Percentiles rank a stretch among this genome's conserved stretches.
Evolutionary conservation across 495 filamentous ascomycete species (phyloP).

Genomic region (Neurospora tetraspora): DNA sequence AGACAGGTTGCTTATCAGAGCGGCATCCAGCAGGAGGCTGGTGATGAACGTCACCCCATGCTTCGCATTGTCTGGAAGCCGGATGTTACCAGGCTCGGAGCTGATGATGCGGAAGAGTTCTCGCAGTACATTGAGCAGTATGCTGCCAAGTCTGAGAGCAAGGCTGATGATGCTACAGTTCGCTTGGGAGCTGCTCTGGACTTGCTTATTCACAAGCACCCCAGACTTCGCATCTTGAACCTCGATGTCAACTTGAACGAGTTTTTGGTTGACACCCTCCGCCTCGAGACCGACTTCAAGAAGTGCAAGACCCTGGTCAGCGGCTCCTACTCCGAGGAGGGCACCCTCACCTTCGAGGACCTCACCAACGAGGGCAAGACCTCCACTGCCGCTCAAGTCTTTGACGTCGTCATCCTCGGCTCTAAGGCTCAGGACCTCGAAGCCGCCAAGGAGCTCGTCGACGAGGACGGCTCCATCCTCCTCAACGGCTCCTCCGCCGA

Average conservation of each 20-base stretch:
- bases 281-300: background rate
- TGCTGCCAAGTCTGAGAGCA: background rate
- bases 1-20: background rate
- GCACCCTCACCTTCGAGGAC: background rate
- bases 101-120: background rate
- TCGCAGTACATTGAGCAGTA: background rate
- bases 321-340: background rate
- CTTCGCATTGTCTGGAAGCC: background rate
- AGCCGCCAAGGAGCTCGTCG: background rate
- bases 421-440: background rate
- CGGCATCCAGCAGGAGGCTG: background rate
- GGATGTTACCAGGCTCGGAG: background rate
- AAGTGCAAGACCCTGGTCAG: background rate
- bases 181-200: background rate
- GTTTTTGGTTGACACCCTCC: background rate
- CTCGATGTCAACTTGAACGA: background rate
- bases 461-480: background rate
- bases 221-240: background rate
- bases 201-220: background rate
- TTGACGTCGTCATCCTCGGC: background rate
- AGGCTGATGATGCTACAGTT: background rate
- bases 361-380: background rate
- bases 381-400: background rate
- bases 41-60: background rate
- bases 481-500: background rate